Percentiles rank a stretch among this genome's conserved stretches.
Conservation (phyloP, 768 basidiomycete species). For the Russula foetens region DNA sequence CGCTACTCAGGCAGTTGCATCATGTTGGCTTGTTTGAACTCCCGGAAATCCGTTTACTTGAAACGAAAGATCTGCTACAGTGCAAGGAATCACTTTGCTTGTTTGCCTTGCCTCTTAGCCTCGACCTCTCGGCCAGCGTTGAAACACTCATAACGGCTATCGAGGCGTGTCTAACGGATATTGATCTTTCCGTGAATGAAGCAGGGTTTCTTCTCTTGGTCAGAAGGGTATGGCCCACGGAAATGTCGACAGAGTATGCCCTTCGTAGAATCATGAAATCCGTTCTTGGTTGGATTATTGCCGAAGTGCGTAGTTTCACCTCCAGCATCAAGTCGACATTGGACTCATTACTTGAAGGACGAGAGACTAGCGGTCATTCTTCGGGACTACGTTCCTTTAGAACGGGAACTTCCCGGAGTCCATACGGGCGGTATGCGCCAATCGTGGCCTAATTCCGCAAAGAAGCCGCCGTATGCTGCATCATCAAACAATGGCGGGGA, state of each 20-base stretch:
- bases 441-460: slow-evolving; percentile 46
- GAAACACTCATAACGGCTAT: slow-evolving; percentile 64
- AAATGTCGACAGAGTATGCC: slow-evolving; percentile 64
- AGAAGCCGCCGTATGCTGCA: slow-evolving; percentile 29
- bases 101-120: slow-evolving; percentile 62
- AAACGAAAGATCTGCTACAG: slow-evolving; percentile 31
- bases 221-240: slow-evolving; percentile 66
- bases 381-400: slow-evolving; percentile 55
- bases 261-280: slow-evolving; percentile 49
- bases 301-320: slow-evolving; percentile 42
- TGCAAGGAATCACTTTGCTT: slow-evolving; percentile 37
- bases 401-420: slow-evolving; percentile 55
- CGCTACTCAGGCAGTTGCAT: slow-evolving; percentile 52
- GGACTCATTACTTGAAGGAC: slow-evolving; percentile 37
- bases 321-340: not conserved
- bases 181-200: slow-evolving; percentile 71
- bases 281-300: slow-evolving; percentile 62
- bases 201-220: slow-evolving; percentile 60
- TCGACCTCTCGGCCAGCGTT: slow-evolving; percentile 66
- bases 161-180: slow-evolving; percentile 59
- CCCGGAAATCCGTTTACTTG: slow-evolving; percentile 29
- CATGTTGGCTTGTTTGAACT: slow-evolving; percentile 54
- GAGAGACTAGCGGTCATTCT: slow-evolving; percentile 57
- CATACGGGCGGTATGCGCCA: slow-evolving; percentile 35
- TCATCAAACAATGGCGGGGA: slow-evolving; percentile 57